Base-by-base conservation (phyloP, 371 early-diverging fungal species). In the Capillidium rhysosporum region DNA sequence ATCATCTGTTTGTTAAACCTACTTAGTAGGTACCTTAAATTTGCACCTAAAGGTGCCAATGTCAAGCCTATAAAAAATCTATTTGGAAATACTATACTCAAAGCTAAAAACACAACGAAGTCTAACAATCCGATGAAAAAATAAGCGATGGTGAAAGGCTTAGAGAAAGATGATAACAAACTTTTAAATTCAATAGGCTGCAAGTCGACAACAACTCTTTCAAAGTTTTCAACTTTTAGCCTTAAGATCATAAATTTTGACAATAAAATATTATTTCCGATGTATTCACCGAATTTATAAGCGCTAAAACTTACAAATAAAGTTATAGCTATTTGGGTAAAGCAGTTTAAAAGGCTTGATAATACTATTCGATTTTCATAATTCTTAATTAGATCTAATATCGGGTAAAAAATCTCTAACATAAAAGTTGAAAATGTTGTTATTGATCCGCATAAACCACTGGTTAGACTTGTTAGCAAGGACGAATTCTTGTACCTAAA, bases 401-500 rank as follows among this genome's bases (percentile, higher is more conserved):
- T 21, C 14, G 21, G 41, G 14, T 54, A 14, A 54, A 54, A 54
- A 4, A 45, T 3, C 2, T 18, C 54, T 23, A 54, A 21, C 9
- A 40, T 54, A 40, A 40, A 54, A 20, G 44, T 28, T 25, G 54
- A 54, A 29, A 54, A 54, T 3, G 54, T 54, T 9, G 54, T 54
- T 26, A 54, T 54, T 12, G 54, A 54, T 8, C 54, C 54, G 40
- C 54, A 54, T 16, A 54, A 30, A 2, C 54, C 54, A 44, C 44
- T 54, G 1, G 54, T 18, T 9, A 54, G 16, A 9, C 41, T 16
- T 25, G 29, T 41, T 30, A 40, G 44, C 14, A 54, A 40, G 24
- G 54, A 28, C 12, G 44, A 21, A 43, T 44, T 20, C 28, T 28
- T 51, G 28, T 23, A 51, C 20, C 9, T 30, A 26, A 21, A 29